Percentiles rank a stretch among this genome's conserved stretches.
These are phyloP conservation scores for Ogataea dorogensis DNA, from an alignment of 805 yeast species.

Conservation along the genomic window DNA sequence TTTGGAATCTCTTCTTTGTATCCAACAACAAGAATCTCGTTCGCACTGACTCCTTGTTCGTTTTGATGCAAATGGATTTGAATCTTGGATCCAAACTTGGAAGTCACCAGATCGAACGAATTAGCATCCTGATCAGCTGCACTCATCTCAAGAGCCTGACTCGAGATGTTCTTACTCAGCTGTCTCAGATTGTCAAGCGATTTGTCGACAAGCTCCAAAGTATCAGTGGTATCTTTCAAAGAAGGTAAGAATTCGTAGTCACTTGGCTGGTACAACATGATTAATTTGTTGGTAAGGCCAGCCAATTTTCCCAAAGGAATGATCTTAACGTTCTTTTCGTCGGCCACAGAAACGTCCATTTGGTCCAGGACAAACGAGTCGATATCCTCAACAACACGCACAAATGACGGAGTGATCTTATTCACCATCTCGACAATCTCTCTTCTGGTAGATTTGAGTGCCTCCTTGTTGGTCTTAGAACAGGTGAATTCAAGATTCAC, in stretches of 20 bases:
- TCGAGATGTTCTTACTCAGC: conserved; percentile 51
- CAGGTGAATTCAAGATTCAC: conserved; percentile 67
- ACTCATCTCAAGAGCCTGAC: conserved; percentile 51
- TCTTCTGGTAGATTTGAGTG: conserved; percentile 60
- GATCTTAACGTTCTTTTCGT: conserved; percentile 49
- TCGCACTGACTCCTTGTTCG: conserved; percentile 37
- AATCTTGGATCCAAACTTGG: conserved; percentile 33
- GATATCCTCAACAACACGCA: conserved; percentile 47
- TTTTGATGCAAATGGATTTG: conserved; percentile 51
- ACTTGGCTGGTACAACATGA: conserved; percentile 52
- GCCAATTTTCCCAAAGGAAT: conserved; percentile 56
- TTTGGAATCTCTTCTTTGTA: conserved; percentile 57
- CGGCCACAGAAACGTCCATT: conserved; percentile 45
- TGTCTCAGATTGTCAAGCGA: conserved; percentile 59
- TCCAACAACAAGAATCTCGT: conserved; percentile 70
- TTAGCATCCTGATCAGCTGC: conserved; percentile 60
- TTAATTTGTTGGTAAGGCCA: conserved; percentile 43
- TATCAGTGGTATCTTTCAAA: conserved; percentile 52
- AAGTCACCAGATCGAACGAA: conserved; percentile 44
- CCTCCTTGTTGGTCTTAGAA: conserved; percentile 41
- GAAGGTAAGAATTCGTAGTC: conserved; percentile 76
- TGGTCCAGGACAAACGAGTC: conserved; percentile 56
- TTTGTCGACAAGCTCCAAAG: conserved; percentile 52
- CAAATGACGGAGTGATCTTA: conserved; percentile 63
- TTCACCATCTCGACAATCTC: conserved; percentile 74